Evolutionary conservation across 495 filamentous ascomycete species (phyloP), one percentile per base, ranked within the genome.

Genomic region (Daldinia bambusicola): DNA sequence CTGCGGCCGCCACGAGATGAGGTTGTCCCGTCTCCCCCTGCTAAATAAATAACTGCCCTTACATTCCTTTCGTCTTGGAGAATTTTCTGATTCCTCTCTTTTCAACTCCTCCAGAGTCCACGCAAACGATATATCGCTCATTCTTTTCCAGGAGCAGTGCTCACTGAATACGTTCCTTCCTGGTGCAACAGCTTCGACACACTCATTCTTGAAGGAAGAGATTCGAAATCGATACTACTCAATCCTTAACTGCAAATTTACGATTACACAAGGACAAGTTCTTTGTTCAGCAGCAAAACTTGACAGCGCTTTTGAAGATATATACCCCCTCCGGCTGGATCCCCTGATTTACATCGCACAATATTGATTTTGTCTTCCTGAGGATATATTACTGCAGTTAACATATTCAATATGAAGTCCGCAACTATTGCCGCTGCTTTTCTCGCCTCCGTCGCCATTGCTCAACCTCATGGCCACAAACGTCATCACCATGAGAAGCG

Each of bases 401-500:
- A 18, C 26, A 40, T 65, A 66, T 36, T 18, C 67, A 84, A 32
- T 67, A 88, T 87, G 85, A 88, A 84, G 79, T 79, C 84, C 16
- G 58, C 78, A 59, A 75, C 79, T 7, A 53, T 86, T 62, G 70
- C 79, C 38, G 70, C 73, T 53, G 77, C 80, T 70, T 48, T 84
- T 36, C 69, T 87, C 77, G 81, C 81, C 64, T 78, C 83, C 14
- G 67, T 79, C 41, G 79, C 80, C 66, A 66, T 79, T 55, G 83
- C 83, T 26, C 80, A 86, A 69, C 84, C 82, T 38, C 76, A 78
- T 38, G 74, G 74, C 41, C 83, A 84, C 63, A 69, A 75, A 31
- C 80, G 80, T 56, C 69, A 78, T 60, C 77, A 76, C 45, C 79
- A 82, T 58, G 69, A 79, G 37, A 81, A 84, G 70, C 80, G 81